phyloP scores from a whole-genome alignment of 768 basidiomycete species.

The Panus rudis region DNA sequence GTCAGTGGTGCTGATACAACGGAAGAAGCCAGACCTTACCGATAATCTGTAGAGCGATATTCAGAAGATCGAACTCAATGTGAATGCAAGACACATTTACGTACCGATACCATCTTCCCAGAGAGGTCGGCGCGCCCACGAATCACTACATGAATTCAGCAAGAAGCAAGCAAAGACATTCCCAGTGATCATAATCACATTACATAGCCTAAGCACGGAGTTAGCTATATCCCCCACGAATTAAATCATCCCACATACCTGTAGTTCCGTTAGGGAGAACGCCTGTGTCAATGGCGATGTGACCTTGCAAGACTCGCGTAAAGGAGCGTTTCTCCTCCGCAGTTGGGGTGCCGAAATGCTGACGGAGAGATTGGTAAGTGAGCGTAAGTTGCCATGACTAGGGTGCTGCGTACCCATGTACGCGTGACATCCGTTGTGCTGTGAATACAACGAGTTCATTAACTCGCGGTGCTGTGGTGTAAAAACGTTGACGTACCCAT shows the following conservation, averaged over 20 bases:
- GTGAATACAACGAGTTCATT: background rate
- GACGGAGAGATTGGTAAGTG: background rate
- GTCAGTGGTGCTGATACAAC: constrained; percentile 1
- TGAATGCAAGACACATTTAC: constrained; percentile 12
- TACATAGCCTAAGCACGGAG: constrained; percentile 36
- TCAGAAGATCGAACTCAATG: background rate
- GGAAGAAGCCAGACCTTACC: constrained; percentile 27
- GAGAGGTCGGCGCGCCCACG: constrained; percentile 68
- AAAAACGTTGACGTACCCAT: constrained; percentile 37
- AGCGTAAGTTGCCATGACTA: background rate
- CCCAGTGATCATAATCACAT: constrained; percentile 33
- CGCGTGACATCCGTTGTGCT: constrained; percentile 92
- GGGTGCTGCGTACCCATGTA: constrained; percentile 54
- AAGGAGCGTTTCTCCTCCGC: constrained; percentile 81
- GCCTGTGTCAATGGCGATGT: constrained; percentile 82
- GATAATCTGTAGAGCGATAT: constrained; percentile 40
- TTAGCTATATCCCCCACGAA: no score
- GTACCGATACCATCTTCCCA: constrained; percentile 86
- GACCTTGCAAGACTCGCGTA: constrained; percentile 87
- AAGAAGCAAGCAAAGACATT: background rate
- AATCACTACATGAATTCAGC: constrained; percentile 45
- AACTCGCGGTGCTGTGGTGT: background rate
- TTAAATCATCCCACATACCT: constrained; percentile 34
- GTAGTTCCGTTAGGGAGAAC: constrained; percentile 79
- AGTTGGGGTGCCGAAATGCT: constrained; percentile 88